Evolutionary conservation across 176 grass and related monocot genomes (phyloP).

Genomic region (Bothriochloa decipiens): DNA sequence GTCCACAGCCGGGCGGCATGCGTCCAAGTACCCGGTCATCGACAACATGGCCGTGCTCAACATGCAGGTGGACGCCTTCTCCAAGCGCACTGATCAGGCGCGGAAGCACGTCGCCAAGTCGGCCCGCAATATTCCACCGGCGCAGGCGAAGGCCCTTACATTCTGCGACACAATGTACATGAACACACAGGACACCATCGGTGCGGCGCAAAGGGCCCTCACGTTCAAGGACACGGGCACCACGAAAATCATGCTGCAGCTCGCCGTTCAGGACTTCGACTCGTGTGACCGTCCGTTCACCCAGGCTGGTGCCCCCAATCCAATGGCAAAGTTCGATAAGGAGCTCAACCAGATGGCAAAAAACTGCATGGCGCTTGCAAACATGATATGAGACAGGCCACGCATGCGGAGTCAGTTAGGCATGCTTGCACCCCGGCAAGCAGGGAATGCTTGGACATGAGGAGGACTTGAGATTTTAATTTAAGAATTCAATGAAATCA

Average conservation of each 20-base stretch:
- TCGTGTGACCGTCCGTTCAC: slow-evolving; percentile 55
- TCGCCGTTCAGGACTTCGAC: slow-evolving; percentile 58
- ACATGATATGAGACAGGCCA: slow-evolving; percentile 31
- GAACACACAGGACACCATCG: slow-evolving; percentile 60
- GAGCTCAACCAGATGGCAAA: slow-evolving; percentile 51
- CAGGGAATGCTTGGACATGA: slow-evolving; percentile 18
- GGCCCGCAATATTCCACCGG: background rate
- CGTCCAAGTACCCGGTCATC: slow-evolving; percentile 46
- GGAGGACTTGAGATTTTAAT: slow-evolving; percentile 8
- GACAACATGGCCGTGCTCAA: slow-evolving; percentile 53
- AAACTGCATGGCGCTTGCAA: slow-evolving; percentile 58
- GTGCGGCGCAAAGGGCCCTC: slow-evolving; percentile 49
- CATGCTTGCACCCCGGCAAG: background rate
- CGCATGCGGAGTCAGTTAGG: background rate
- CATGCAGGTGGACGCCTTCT: slow-evolving; percentile 58
- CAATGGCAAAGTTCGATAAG: slow-evolving; percentile 42
- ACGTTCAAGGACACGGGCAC: slow-evolving; percentile 52
- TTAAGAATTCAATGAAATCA: background rate
- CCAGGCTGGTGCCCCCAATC: slow-evolving; percentile 30
- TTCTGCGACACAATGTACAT: slow-evolving; percentile 68
- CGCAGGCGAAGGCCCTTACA: slow-evolving; percentile 31
- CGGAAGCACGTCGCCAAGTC: slow-evolving; percentile 18
- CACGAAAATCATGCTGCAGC: slow-evolving; percentile 54
- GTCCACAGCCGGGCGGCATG: slow-evolving; percentile 36
- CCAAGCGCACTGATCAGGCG: slow-evolving; percentile 35